phyloP scores from a whole-genome alignment of 371 early-diverging fungal species.

The Mucor velutinosus region DNA sequence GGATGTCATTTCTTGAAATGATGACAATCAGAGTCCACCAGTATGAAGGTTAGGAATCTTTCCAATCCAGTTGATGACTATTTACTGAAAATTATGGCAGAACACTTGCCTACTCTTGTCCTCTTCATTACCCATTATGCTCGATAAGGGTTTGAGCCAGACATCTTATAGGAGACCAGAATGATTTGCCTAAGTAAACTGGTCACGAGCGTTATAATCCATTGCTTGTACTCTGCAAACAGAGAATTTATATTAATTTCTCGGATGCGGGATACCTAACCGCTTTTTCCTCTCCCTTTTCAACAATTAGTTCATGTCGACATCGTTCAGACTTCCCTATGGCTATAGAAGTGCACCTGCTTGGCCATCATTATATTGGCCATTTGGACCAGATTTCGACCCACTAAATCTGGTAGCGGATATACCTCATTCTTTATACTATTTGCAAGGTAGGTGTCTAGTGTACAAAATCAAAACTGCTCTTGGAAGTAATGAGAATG shows the following conservation, averaged over 20 bases:
- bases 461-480: not conserved
- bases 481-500: not conserved
- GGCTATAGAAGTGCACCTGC: slow-evolving; percentile 56
- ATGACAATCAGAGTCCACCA: too few species aligned
- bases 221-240: too few species aligned
- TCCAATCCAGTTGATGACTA: too few species aligned
- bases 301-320: slow-evolving; percentile 23
- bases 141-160: too few species aligned
- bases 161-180: too few species aligned
- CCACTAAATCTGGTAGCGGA: slow-evolving; percentile 46
- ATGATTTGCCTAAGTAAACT: too few species aligned
- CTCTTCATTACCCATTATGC: too few species aligned
- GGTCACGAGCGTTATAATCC: too few species aligned
- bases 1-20: too few species aligned
- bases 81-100: too few species aligned
- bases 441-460: slow-evolving; percentile 32
- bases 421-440: slow-evolving; percentile 50
- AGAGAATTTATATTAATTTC: not conserved
- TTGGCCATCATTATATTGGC: slow-evolving; percentile 72
- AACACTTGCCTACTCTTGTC: too few species aligned
- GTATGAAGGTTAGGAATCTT: too few species aligned
- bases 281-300: slow-evolving; percentile 4
- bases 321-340: slow-evolving; percentile 53
- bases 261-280: not conserved
- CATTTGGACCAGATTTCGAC: slow-evolving; percentile 48